These are phyloP conservation scores for Pyropia yezoensis DNA, from an alignment of 23 red algal genomes.

Conservation along the genomic window DNA sequence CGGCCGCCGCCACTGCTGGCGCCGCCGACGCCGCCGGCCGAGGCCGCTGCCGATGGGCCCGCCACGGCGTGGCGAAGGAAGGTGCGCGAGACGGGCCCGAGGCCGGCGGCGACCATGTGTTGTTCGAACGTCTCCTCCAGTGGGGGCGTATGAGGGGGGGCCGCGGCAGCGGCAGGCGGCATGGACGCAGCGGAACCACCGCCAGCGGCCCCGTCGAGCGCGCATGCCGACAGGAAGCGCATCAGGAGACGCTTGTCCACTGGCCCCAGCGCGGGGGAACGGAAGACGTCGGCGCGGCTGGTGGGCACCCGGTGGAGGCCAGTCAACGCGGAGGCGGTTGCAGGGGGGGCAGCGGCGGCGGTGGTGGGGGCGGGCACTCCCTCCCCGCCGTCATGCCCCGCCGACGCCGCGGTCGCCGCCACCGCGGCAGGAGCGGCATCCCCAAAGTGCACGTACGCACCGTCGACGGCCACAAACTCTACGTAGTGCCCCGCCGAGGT, in stretches of 20 bases:
- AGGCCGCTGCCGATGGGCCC: background rate
- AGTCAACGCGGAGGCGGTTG: too few species aligned
- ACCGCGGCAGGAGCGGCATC: background rate
- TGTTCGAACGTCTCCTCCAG: constrained; percentile 8
- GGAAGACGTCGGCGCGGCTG: constrained; percentile 40
- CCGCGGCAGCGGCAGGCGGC: background rate
- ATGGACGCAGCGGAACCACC: background rate
- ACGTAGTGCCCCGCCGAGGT: constrained; percentile 44
- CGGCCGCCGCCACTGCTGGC: background rate
- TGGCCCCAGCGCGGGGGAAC: constrained; percentile 12
- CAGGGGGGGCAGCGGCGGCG: too few species aligned
- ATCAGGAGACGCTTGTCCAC: constrained; percentile 34
- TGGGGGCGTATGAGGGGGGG: background rate
- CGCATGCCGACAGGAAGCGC: constrained; percentile 13
- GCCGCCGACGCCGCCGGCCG: too few species aligned
- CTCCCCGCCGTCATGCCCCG: too few species aligned
- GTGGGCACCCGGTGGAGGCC: constrained; percentile 26
- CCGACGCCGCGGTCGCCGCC: too few species aligned
- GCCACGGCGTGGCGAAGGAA: constrained; percentile 28
- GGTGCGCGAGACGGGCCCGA: constrained; percentile 7
- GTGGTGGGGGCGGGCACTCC: too few species aligned
- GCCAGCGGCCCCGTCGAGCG: background rate
- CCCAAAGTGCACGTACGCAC: constrained; percentile 18
- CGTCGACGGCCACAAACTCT: constrained; percentile 33
- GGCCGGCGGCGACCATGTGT: constrained; percentile 17